Evolutionary conservation across 78 protist genomes (phyloP), one percentile per base, ranked within the genome.

Genomic region (Diacronema lutheri): DNA sequence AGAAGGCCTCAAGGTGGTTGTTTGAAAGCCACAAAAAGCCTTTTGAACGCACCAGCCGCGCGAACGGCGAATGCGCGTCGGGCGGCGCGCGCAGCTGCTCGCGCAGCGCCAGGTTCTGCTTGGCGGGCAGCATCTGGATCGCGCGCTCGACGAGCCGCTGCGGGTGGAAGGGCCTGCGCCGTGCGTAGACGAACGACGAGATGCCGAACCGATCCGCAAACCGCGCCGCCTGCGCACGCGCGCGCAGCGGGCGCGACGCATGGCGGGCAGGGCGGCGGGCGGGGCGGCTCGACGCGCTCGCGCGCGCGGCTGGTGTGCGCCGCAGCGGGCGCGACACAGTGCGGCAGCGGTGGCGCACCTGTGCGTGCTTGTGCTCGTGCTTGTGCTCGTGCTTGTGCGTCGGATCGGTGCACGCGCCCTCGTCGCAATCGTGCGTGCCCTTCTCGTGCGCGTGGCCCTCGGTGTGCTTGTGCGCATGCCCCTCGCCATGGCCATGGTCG

Each of bases 111-210:
- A 71, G 79, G n/a, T 13, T 7, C 31, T 71, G 37, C 58, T 41
- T 20, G 23, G 61, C 79, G 14, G 79, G 79, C 60, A 71, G 79
- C 58, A 41, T 57, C 79, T n/a, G 29, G 79, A 71, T 41, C 26
- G 29, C 57, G 16, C 50, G 50, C 0, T 14, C 20, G 31, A 71
- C 25, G 26, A 92, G 68, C 35, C 91, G 85, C 57, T 60, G 50
- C 9, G 98, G 95, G 66, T 96, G 96, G 83, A 96, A 93, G 7
- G 98, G 97, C n/a, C 88, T 57, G n/a, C 95, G 68, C 16, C 90
- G 85, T 46, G 85, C 55, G 64, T 84, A 96, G 66, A 87, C 79
- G 58, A 95, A 95, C 46, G 88, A 86, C 9, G 73, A 73, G 69
- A 96, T 91, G 71, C 97, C 98, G 71, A 90, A 95, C 65, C 93